phyloP scores from a whole-genome alignment of 179 eudicot species.

The Silene coronaria region DNA sequence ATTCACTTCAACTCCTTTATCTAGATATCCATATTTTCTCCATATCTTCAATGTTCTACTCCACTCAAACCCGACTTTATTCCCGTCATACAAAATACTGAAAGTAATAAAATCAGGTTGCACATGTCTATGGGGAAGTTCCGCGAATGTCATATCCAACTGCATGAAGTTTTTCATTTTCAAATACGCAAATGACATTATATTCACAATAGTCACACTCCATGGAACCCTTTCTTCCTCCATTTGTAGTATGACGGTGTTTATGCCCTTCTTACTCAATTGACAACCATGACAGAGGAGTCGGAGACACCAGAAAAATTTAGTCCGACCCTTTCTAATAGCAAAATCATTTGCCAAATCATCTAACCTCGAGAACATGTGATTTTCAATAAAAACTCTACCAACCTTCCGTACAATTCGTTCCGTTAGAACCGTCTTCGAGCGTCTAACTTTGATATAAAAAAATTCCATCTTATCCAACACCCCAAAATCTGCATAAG shows the following conservation, averaged over 20 bases:
- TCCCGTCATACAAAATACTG: conserved; percentile 35
- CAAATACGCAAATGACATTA: conserved; percentile 22
- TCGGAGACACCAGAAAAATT: conserved; percentile 34
- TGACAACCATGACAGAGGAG: conserved; percentile 33
- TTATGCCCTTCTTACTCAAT: conserved; percentile 33
- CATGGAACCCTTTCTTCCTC: conserved; percentile 26
- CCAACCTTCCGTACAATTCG: conserved; percentile 35
- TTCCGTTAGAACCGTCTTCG: conserved; percentile 24
- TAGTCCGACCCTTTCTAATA: conserved; percentile 27
- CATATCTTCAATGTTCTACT: conserved; percentile 22
- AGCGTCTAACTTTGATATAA: conserved; percentile 24
- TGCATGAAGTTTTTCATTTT: conserved; percentile 36
- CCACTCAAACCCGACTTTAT: conserved; percentile 25
- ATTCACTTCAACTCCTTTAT: conserved; percentile 30
- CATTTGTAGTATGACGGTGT: conserved; percentile 31
- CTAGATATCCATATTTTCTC: conserved; percentile 32
- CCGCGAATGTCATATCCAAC: conserved; percentile 20
- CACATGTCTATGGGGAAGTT: conserved; percentile 24
- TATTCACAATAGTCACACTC: conserved; percentile 32
- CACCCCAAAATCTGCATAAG: conserved; percentile 34
- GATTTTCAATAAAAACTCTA: conserved; percentile 32
- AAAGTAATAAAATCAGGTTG: conserved; percentile 39
- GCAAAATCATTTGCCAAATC: conserved; percentile 32
- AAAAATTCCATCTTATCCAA: conserved; percentile 39
- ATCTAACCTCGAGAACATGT: conserved; percentile 36